These are phyloP conservation scores for Cucurbita ficifolia DNA, from an alignment of 306 rosid genomes.

Conservation along the genomic window DNA sequence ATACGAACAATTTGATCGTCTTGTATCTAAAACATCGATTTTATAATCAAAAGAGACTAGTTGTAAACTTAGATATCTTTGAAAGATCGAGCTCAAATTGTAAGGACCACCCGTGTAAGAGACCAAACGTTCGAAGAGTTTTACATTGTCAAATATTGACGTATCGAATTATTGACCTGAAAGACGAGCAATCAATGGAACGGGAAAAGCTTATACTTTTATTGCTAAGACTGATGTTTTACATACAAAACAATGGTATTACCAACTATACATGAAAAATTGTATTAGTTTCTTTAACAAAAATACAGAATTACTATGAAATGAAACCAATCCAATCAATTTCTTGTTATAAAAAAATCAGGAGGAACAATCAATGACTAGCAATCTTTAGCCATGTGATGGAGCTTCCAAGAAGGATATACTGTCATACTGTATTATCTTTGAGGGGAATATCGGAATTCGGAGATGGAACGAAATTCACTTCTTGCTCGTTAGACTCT, in stretches of 20 bases:
- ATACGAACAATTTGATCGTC: neutral
- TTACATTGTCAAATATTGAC: neutral
- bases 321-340: constrained; percentile 5
- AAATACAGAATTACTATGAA: constrained; percentile 4
- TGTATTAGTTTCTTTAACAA: neutral
- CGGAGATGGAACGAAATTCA: constrained; percentile 30
- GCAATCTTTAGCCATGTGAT: neutral
- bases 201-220: neutral
- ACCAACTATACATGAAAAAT: constrained; percentile 1
- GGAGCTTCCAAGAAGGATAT: neutral
- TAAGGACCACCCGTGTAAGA: neutral
- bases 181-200: neutral
- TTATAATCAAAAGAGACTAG: neutral
- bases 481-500: constrained; percentile 52
- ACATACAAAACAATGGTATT: constrained; percentile 5
- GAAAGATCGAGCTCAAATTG: neutral
- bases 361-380: constrained; percentile 5
- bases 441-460: constrained; percentile 31
- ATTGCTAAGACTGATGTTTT: constrained; percentile 2
- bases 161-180: neutral
- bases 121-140: neutral
- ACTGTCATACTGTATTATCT: constrained; percentile 9
- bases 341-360: neutral
- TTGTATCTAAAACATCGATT: neutral
- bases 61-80: neutral